Conservation (phyloP, 1,284 basidiomycete species). For the Volvariella volvacea region DNA sequence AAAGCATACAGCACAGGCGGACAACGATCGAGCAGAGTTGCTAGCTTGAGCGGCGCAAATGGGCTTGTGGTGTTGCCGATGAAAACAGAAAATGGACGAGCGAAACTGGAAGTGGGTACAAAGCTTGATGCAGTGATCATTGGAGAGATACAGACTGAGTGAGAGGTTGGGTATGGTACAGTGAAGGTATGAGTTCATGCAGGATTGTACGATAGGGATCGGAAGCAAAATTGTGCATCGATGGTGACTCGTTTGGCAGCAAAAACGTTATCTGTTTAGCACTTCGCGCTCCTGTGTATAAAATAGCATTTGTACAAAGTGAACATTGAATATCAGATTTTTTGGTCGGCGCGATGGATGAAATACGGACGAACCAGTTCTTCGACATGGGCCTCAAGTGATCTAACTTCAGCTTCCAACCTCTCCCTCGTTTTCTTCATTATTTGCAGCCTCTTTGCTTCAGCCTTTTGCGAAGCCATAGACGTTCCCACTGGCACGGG, state of each 20-base stretch:
- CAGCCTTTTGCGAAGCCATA: conserved; percentile 55
- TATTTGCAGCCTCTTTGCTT: conserved; percentile 55
- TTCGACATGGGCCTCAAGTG: conserved; percentile 54
- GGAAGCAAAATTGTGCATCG: too few relatives aligned
- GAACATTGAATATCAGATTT: too few relatives aligned
- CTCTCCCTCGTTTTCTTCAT: conserved; percentile 57
- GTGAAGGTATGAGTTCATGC: too few relatives aligned
- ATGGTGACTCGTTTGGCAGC: too few relatives aligned
- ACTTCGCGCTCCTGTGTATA: too few relatives aligned
- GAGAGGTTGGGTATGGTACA: too few relatives aligned
- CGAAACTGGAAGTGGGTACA: conserved; percentile 43
- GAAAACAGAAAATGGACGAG: conserved; percentile 28
- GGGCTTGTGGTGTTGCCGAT: conserved; percentile 60
- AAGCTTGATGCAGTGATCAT: conserved; percentile 56
- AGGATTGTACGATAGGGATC: too few relatives aligned
- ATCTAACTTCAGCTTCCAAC: conserved; percentile 47
- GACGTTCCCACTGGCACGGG: conserved; percentile 35
- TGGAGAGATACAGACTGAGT: conserved; percentile 46
- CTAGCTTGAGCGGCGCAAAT: conserved; percentile 74
- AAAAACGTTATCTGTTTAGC: too few relatives aligned
- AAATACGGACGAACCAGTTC: conserved; percentile 12
- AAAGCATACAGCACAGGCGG: conserved; percentile 78
- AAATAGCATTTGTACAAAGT: too few relatives aligned
- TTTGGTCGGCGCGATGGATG: neutral
- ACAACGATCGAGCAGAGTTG: conserved; percentile 74